Conservation (phyloP, 108 stramenopile genomes). For the Asterionellopsis glacialis region DNA sequence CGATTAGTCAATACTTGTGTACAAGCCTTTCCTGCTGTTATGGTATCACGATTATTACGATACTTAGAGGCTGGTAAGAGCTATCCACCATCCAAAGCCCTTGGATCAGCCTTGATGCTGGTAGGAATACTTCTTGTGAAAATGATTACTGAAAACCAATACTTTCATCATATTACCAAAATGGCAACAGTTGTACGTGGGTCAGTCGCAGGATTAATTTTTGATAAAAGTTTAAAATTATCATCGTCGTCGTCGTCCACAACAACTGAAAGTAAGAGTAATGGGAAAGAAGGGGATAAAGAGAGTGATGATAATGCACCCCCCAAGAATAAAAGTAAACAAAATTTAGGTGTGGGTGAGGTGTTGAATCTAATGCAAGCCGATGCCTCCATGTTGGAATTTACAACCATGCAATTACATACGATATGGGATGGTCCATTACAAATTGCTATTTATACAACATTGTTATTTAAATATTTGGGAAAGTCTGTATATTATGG, state of each 20-base stretch:
- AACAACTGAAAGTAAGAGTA: slow-evolving; percentile 9
- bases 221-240: slow-evolving; percentile 77
- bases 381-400: slow-evolving; percentile 78
- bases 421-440: slow-evolving; percentile 84
- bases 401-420: slow-evolving; percentile 71
- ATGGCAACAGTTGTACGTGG: slow-evolving; percentile 71
- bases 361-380: slow-evolving; percentile 85
- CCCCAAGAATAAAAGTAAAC: slow-evolving; percentile 8
- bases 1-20: slow-evolving; percentile 62
- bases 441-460: slow-evolving; percentile 60
- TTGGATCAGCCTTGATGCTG: slow-evolving; percentile 39
- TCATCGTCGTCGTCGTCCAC: slow-evolving; percentile 34
- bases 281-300: not conserved
- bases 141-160: slow-evolving; percentile 86
- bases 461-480: slow-evolving; percentile 52
- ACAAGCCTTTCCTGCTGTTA: slow-evolving; percentile 69
- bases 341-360: slow-evolving; percentile 1
- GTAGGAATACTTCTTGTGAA: slow-evolving; percentile 58
- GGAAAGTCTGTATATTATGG: slow-evolving; percentile 59
- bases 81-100: slow-evolving; percentile 26
- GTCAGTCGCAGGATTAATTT: slow-evolving; percentile 62
- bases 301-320: not conserved
- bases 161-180: slow-evolving; percentile 76
- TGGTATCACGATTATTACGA: slow-evolving; percentile 62
- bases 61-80: slow-evolving; percentile 58